Conservation (phyloP, 768 basidiomycete genomes). For the Lyophyllum shimeji region DNA sequence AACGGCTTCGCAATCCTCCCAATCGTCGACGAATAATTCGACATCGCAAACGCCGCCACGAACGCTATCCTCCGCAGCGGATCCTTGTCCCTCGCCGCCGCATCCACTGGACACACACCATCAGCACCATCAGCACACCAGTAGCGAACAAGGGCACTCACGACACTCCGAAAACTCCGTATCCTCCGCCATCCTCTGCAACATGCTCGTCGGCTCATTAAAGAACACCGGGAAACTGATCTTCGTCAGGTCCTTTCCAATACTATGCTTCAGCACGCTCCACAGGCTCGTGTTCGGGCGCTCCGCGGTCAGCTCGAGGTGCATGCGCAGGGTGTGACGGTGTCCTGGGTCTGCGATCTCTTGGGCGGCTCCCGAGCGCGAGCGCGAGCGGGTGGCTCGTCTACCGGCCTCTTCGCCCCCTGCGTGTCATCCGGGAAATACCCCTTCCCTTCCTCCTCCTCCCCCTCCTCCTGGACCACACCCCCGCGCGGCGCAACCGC, state of each 20-base stretch:
- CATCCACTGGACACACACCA: conserved; percentile 61
- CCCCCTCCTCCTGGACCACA: background rate
- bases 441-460: background rate
- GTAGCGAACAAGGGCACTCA: conserved; percentile 38
- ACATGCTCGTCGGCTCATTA: conserved; percentile 94
- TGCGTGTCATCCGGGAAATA: conserved; percentile 1
- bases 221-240: conserved; percentile 95
- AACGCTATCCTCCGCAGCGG: conserved; percentile 84
- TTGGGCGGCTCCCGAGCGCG: background rate
- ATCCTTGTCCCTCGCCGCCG: conserved; percentile 74
- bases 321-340: conserved; percentile 42
- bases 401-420: background rate
- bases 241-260: conserved; percentile 71
- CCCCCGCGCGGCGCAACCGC: background rate
- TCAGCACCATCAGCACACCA: conserved; percentile 3
- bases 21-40: conserved; percentile 94
- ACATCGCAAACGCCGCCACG: conserved; percentile 97
- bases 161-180: conserved; percentile 96
- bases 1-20: conserved; percentile 97
- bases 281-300: conserved; percentile 91
- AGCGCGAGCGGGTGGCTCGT: background rate
- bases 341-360: background rate
- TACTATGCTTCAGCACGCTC: conserved; percentile 36
- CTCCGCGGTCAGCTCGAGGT: conserved; percentile 70
- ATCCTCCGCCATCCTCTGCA: conserved; percentile 97